Evolutionary conservation across 108 stramenopile genomes (phyloP).

Genomic region (Nannochloropsis oceanica): DNA sequence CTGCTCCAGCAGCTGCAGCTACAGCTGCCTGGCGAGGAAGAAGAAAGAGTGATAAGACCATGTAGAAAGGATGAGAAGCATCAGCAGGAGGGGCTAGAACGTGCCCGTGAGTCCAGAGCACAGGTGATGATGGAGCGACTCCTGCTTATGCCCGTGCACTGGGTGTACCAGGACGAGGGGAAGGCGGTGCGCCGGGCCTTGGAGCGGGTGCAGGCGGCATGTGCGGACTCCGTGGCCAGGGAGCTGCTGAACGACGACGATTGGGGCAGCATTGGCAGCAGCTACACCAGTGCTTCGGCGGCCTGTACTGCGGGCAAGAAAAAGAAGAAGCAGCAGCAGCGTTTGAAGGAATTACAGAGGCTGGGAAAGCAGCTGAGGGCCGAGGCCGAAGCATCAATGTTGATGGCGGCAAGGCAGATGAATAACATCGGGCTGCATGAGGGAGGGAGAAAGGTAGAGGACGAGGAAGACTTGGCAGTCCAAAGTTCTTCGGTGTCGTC

Average conservation of each 20-base stretch:
- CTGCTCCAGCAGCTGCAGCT: neutral
- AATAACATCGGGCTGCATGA: neutral
- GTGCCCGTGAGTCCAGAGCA: neutral
- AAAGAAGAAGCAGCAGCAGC: neutral
- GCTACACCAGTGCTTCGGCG: neutral
- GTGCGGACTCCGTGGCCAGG: neutral
- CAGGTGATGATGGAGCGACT: neutral
- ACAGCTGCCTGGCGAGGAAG: neutral
- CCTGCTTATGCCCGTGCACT: neutral
- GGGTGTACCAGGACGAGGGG: slow-evolving; percentile 18
- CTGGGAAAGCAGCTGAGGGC: neutral
- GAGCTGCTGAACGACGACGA: neutral
- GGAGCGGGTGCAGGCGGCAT: slow-evolving; percentile 3
- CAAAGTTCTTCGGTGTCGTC: neutral
- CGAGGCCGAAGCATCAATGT: neutral
- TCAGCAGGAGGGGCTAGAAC: neutral
- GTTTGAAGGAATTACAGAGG: neutral
- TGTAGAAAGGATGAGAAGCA: neutral
- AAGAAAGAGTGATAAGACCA: no score
- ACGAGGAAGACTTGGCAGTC: neutral
- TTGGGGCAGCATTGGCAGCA: neutral
- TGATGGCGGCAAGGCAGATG: neutral
- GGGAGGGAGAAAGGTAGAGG: neutral
- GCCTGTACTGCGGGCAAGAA: neutral
- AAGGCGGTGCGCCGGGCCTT: slow-evolving; percentile 3